These are phyloP conservation scores for Suhomyces atakaporum DNA, from an alignment of 1,139 yeast genomes.

Conservation along the genomic window DNA sequence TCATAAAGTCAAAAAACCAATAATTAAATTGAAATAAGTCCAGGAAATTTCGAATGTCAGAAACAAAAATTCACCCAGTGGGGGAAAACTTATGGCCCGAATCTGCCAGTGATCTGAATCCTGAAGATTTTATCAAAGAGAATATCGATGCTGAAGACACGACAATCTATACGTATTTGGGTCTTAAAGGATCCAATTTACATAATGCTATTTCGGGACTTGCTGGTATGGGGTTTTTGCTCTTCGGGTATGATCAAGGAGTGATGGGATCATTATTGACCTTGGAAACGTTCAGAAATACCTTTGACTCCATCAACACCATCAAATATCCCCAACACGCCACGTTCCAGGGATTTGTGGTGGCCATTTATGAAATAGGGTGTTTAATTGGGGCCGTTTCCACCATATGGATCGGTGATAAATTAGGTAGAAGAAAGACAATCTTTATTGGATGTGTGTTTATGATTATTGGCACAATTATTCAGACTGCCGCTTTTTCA, in stretches of 20 bases:
- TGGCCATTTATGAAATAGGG: constrained; percentile 41
- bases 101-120: too few relatives aligned
- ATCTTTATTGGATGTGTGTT: constrained; percentile 35
- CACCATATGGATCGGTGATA: constrained; percentile 39
- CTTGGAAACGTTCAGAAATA: constrained; percentile 35
- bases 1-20: too few relatives aligned
- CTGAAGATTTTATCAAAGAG: too few relatives aligned
- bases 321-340: constrained; percentile 31
- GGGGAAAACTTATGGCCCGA: too few relatives aligned
- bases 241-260: constrained; percentile 53
- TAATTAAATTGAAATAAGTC: too few relatives aligned
- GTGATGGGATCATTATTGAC: constrained; percentile 51
- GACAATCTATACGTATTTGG: too few relatives aligned
- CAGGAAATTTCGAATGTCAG: too few relatives aligned
- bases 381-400: constrained; percentile 38
- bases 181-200: constrained; percentile 31
- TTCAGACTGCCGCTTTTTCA: constrained; percentile 36
- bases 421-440: constrained; percentile 33
- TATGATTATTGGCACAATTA: constrained; percentile 38
- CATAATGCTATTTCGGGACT: constrained; percentile 29
- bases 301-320: constrained; percentile 43
- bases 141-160: too few relatives aligned
- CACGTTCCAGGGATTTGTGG: constrained; percentile 43
- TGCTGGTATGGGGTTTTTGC: constrained; percentile 35
- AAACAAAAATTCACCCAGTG: too few relatives aligned